Evolutionary conservation across 1,284 basidiomycete genomes (phyloP).

Genomic region (Ustilago shanxiensis): DNA sequence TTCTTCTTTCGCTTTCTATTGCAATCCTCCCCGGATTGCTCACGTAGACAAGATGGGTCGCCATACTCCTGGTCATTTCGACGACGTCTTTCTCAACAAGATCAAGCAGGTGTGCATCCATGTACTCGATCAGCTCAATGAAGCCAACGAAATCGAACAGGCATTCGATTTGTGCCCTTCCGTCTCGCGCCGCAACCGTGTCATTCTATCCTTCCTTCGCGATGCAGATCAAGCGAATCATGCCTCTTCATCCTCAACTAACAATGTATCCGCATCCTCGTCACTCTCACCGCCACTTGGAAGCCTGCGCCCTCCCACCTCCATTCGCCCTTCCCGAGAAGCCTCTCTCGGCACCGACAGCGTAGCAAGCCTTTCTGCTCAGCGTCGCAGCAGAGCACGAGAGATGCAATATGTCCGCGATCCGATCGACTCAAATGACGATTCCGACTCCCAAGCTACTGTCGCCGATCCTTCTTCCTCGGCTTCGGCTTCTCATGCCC

Average conservation of each 20-base stretch:
- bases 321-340: conserved; percentile 24
- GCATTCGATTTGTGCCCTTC: conserved; percentile 47
- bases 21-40: neutral
- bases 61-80: conserved; percentile 37
- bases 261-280: neutral
- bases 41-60: conserved; percentile 30
- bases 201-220: conserved; percentile 45
- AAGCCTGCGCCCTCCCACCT: neutral
- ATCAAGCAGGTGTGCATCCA: conserved; percentile 45
- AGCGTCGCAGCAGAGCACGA: conserved; percentile 32
- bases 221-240: conserved; percentile 33
- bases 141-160: conserved; percentile 45
- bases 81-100: conserved; percentile 52
- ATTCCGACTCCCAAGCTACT: conserved; percentile 27
- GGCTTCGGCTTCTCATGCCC: conserved; percentile 3
- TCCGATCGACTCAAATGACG: conserved; percentile 43
- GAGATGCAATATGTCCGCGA: conserved; percentile 45
- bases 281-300: conserved; percentile 15
- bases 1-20: neutral
- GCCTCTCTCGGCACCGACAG: conserved; percentile 35
- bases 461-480: conserved; percentile 9
- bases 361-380: conserved; percentile 40
- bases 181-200: conserved; percentile 47
- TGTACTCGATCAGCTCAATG: conserved; percentile 51
- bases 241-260: neutral